Base-by-base conservation (phyloP, 108 stramenopile species). In the Fragilariopsis cylindrus region DNA sequence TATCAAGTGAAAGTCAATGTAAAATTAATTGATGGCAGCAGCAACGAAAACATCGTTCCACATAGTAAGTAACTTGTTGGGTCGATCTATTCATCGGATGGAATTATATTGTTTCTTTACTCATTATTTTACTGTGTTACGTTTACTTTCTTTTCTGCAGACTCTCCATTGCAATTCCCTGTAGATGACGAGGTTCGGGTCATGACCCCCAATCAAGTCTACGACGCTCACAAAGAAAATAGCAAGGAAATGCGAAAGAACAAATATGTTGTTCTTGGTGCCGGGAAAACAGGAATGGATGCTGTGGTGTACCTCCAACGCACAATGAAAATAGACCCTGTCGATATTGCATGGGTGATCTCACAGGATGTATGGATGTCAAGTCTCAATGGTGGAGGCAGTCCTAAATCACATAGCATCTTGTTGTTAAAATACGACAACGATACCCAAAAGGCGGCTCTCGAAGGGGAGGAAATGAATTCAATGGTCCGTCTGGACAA, bases 351-450 rank as follows among this genome's bases (percentile, higher is more conserved):
- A 7, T 79, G 78, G 78, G 69, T 79, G 5, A 50, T 75, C 18
- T 65, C 78, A 44, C 65, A 79, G 15, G 78, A 79, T 43, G 74
- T 72, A 3, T 79, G 78, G 78, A 79, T 79, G 67, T 18, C 65
- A 16, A 5, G 12, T 49, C 19, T 60, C 8, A 57, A 71, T 1
- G 69, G 69, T 13, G 9, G 15, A 3, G 68, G 73, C 7, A 18
- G 40, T 53, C 71, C 71, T 41, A 72, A 52, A 63, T 65, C 49
- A 4, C 73, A 71, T 71, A 62, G 41, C 12, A 58, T 58, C 19
- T 49, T 45, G 2, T 48, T 72, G 44, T 43, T 75, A 21, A 55
- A 72, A 43, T 40, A 48, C 45, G 42, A 70, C 39, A 50, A 44
- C 49, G 70, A 72, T 16, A 19, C 30, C n/a, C 21, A 41, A 45